Conservation (phyloP, 805 yeast genomes). For the Myxozyma monticola region DNA sequence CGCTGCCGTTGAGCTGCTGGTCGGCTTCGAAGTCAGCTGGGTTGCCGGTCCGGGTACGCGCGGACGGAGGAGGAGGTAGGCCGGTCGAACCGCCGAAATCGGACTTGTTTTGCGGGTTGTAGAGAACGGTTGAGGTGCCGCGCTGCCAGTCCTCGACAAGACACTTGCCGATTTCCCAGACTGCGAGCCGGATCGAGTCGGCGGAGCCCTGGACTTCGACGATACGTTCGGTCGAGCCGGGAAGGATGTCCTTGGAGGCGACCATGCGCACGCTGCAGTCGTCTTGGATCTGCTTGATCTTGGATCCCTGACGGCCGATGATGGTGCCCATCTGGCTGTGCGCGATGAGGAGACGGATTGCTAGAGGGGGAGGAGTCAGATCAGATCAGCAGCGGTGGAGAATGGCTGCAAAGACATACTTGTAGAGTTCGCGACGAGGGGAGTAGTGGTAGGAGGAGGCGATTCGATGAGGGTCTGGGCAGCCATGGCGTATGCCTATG, state of each 20-base stretch:
- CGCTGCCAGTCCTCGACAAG: constrained; percentile 72
- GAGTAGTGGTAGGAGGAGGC: constrained; percentile 55
- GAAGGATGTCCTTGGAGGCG: constrained; percentile 80
- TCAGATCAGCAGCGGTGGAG: neutral
- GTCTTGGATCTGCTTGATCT: constrained; percentile 78
- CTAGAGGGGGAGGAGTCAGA: constrained; percentile 45
- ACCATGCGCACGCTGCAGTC: constrained; percentile 72
- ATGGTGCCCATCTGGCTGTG: constrained; percentile 86
- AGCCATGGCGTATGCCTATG: constrained; percentile 61
- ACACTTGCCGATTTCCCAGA: constrained; percentile 64
- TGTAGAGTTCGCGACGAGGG: constrained; percentile 10
- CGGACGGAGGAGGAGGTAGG: no score
- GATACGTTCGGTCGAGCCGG: constrained; percentile 78
- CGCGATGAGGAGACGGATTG: constrained; percentile 71
- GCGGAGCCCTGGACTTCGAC: constrained; percentile 85
- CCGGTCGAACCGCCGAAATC: constrained; percentile 5
- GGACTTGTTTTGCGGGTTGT: constrained; percentile 47
- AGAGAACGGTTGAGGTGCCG: constrained; percentile 63
- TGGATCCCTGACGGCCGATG: constrained; percentile 78
- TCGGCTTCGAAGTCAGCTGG: constrained; percentile 25
- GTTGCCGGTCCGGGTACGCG: constrained; percentile 24
- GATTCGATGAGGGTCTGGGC: constrained; percentile 62
- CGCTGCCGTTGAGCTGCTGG: neutral
- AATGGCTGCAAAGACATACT: neutral
- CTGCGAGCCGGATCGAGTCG: constrained; percentile 56